A percentile compares a stretch with the other conserved stretches of the same genome.
phyloP scores from a whole-genome alignment of 495 filamentous ascomycete genomes.

The Aspergillus cavernicola region DNA sequence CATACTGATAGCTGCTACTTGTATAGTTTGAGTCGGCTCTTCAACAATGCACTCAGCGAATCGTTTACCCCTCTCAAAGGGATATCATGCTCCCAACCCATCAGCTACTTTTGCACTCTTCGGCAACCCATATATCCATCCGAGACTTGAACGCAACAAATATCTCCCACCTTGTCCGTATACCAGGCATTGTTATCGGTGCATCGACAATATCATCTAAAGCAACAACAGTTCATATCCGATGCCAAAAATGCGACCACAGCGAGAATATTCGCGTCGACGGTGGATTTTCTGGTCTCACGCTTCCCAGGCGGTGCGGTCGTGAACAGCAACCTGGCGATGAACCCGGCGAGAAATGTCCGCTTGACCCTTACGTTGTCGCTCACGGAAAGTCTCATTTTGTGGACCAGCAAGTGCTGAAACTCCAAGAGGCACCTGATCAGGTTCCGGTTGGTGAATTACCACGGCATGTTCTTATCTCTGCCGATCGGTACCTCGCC shows the following conservation, averaged over 20 bases:
- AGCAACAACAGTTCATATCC: conserved; percentile 78
- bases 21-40: conserved; percentile 84
- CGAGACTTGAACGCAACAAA: conserved; percentile 89
- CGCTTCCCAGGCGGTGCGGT: conserved; percentile 75
- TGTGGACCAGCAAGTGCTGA: conserved; percentile 97
- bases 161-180: conserved; percentile 91
- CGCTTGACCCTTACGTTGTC: conserved; percentile 92
- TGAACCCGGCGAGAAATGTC: conserved; percentile 65
- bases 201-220: conserved; percentile 96
- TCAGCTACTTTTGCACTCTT: conserved; percentile 93
- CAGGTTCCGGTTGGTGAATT: conserved; percentile 97
- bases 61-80: conserved; percentile 75
- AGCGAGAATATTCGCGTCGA: conserved; percentile 66
- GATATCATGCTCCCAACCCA: conserved; percentile 74
- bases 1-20: not conserved
- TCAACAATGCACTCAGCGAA: conserved; percentile 84
- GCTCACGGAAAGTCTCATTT: conserved; percentile 93
- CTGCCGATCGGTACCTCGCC: conserved; percentile 90
- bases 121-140: conserved; percentile 84
- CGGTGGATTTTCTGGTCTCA: conserved; percentile 81
- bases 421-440: conserved; percentile 97
- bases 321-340: conserved; percentile 55
- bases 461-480: conserved; percentile 89
- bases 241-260: conserved; percentile 84
- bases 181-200: conserved; percentile 96